These are phyloP conservation scores for Kuraishia floccosa DNA, from an alignment of 805 yeast genomes.

Conservation along the genomic window DNA sequence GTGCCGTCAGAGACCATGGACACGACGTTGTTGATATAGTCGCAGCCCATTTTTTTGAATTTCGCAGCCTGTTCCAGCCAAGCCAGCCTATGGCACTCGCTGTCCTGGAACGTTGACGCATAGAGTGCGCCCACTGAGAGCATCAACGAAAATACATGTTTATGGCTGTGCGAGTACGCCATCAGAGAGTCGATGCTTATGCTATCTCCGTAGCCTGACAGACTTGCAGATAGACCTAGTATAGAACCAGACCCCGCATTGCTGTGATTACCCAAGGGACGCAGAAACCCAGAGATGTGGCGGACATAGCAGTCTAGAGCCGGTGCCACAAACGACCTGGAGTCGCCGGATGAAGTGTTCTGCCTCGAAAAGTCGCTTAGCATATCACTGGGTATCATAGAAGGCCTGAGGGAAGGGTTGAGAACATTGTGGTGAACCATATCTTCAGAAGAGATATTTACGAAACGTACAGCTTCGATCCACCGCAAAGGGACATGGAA, in stretches of 20 bases:
- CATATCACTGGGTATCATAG: not conserved
- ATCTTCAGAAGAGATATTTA: not conserved
- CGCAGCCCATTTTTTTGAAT: not conserved
- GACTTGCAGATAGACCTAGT: not conserved
- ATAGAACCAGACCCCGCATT: not conserved
- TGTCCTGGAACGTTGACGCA: conserved; percentile 2
- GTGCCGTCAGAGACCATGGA: not conserved
- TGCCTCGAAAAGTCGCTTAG: not conserved
- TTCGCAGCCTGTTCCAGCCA: not conserved
- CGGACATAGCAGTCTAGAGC: not conserved
- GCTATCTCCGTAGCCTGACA: not conserved
- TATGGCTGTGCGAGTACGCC: conserved; percentile 3
- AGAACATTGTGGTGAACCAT: not conserved
- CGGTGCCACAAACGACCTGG: not conserved
- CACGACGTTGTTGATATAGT: not conserved
- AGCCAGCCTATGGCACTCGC: conserved; percentile 1
- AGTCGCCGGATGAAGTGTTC: not conserved
- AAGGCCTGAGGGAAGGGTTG: not conserved
- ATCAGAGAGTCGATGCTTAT: not conserved
- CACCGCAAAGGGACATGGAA: too few relatives aligned
- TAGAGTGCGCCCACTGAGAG: conserved; percentile 5
- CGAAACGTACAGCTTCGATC: too few relatives aligned
- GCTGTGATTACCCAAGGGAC: not conserved
- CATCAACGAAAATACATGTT: conserved; percentile 5
- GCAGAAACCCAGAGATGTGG: not conserved